phyloP scores from a whole-genome alignment of 2,329 filamentous ascomycete species.

The Fusarium phyllophilum region DNA sequence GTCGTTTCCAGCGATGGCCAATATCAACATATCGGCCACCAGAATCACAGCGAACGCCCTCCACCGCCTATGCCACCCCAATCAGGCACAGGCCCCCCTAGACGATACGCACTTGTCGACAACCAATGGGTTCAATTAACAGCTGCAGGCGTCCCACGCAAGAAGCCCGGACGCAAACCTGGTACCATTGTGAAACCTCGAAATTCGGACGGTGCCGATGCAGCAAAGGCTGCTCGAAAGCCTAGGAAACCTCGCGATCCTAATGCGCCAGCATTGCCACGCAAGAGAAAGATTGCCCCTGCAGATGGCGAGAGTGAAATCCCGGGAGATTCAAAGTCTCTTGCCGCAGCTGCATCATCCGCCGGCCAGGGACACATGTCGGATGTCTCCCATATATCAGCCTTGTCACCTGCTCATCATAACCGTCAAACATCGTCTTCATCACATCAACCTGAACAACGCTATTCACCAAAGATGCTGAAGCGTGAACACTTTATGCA shows the following conservation, averaged over 20 bases:
- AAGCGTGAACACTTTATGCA: constrained; percentile 67
- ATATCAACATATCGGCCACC: constrained; percentile 37
- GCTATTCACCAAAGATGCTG: constrained; percentile 57
- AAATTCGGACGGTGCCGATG: constrained; percentile 51
- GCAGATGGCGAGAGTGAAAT: constrained; percentile 52
- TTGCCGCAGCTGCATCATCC: constrained; percentile 44
- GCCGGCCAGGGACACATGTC: constrained; percentile 37
- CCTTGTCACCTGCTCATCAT: constrained; percentile 43
- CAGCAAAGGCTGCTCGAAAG: constrained; percentile 59
- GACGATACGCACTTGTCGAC: constrained; percentile 50
- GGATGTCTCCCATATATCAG: constrained; percentile 40
- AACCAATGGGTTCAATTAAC: constrained; percentile 61
- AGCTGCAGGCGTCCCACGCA: constrained; percentile 67
- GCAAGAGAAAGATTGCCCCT: constrained; percentile 64
- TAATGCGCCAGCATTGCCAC: constrained; percentile 63
- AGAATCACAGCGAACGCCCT: constrained; percentile 31
- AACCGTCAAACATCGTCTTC: constrained; percentile 45
- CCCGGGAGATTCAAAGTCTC: constrained; percentile 49
- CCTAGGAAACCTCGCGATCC: constrained; percentile 68
- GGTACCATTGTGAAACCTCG: constrained; percentile 63
- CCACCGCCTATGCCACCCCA: constrained; percentile 39
- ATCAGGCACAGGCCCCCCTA: constrained; percentile 41
- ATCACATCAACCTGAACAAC: constrained; percentile 43
- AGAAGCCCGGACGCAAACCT: constrained; percentile 74
- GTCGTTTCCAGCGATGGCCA: constrained; percentile 51